Evolutionary conservation across 148 eudicot species (phyloP), one percentile per base, ranked within the genome.

Genomic region (Limonium bicolor): DNA sequence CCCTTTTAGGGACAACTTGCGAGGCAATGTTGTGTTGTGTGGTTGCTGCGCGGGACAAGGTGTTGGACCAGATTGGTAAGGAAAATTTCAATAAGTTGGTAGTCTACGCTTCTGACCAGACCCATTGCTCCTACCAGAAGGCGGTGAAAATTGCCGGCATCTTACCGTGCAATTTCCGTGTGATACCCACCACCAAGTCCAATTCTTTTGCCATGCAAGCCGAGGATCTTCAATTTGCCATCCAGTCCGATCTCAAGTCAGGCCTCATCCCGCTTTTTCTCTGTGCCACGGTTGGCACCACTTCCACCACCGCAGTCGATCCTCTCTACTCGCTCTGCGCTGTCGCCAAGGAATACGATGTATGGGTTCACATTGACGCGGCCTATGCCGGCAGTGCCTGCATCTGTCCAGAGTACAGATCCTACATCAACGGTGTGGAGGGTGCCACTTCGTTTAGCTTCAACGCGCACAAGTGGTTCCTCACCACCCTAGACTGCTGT

Each of bases 301-400:
- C 97, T 46, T 90, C 99, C 50, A 84, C 99, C 58, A 77, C 99
- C 27, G 82, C 99, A 44, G 75, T 90, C 46, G 97, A 90, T 58
- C 99, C 95, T 17, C 71, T 90, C 70, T 65, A 45, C 56, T 73
- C 68, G 61, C 67, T 84, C 27, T 87, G 88, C 61, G 67, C 73
- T 49, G 75, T 80, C 51, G 39, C 88, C 14, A 84, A 81, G 78
- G 99, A 80, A 53, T 53, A 72, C 29, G 86, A 71, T 44, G 60
- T 80, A 20, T 88, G 96, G 94, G 65, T 77, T 56, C 96, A 88
- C 64, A 66, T 88, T 51, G 96, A 88, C 70, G 90, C 92, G 67
- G 94, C 96, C 27, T 82, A 73, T 53, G 96, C 96, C 56, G 96
- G 96, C 65, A 87, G 96, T 79, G 88, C 96, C 58, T 87, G 94